A percentile compares a stretch with the other conserved stretches of the same genome.
phyloP scores from a whole-genome alignment of 116 monocot genomes.

The Zostera marina region DNA sequence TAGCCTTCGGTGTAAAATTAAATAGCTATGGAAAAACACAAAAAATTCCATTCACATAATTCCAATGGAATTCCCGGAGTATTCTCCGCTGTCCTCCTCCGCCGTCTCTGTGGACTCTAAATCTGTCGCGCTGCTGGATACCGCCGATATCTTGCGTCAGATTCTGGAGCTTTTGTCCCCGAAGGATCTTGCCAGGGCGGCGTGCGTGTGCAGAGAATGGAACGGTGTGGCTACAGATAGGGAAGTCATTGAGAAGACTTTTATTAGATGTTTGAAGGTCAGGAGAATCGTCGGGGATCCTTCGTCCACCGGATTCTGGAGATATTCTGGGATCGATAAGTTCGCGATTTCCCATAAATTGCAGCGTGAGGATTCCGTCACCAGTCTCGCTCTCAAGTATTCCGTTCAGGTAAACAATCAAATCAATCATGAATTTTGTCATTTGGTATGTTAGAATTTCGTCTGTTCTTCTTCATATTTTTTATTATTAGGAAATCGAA shows the following conservation, averaged over 20 bases:
- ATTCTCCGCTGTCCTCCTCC: not conserved
- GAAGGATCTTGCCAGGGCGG: conserved; percentile 51
- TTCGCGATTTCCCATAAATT: conserved; percentile 73
- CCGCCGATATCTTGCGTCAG: conserved; percentile 39
- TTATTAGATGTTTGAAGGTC: conserved; percentile 46
- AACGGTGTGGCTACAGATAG: conserved; percentile 41
- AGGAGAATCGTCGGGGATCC: conserved; percentile 44
- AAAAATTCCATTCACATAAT: too few species aligned
- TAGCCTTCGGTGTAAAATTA: too few species aligned
- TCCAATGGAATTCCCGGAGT: not conserved
- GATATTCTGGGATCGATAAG: conserved; percentile 26
- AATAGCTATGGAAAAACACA: too few species aligned
- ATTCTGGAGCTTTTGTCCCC: conserved; percentile 49
- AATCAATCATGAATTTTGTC: too few species aligned
- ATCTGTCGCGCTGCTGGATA: conserved; percentile 8
- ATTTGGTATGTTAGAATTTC: too few species aligned
- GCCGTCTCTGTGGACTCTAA: conserved; percentile 6
- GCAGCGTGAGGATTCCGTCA: conserved; percentile 43
- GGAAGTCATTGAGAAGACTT: conserved; percentile 34
- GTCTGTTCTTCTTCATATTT: too few species aligned
- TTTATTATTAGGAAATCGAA: too few species aligned
- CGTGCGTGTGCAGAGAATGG: conserved; percentile 76
- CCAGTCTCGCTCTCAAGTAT: conserved; percentile 74
- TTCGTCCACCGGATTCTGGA: conserved; percentile 64
- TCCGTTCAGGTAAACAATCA: conserved; percentile 48